Conservation (phyloP, 2,329 filamentous ascomycete species). For the Arthrobotrys iridis region DNA sequence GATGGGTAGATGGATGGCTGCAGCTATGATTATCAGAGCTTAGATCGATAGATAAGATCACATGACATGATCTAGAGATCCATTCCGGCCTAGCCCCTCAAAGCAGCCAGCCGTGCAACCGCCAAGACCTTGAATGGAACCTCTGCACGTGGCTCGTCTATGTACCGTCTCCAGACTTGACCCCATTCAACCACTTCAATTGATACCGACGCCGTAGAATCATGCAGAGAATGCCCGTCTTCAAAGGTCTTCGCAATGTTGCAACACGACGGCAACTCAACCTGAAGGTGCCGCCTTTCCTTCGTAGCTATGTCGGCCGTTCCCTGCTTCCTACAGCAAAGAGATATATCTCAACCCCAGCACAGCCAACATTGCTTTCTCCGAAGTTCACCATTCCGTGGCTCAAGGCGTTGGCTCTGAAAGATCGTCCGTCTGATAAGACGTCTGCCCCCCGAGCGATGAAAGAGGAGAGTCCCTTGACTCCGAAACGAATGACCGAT, state of each 20-base stretch:
- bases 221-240: constrained; percentile 9
- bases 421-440: not conserved
- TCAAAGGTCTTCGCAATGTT: not conserved
- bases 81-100: not conserved
- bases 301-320: not conserved
- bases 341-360: constrained; percentile 35
- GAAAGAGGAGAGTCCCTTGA: constrained; percentile 67
- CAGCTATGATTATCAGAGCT: not conserved
- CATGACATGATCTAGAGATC: not conserved
- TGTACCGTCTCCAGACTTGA: not conserved
- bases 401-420: constrained; percentile 45
- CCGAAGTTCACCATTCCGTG: constrained; percentile 48
- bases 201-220: not conserved
- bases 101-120: not conserved
- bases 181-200: not conserved
- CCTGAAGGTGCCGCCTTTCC: not conserved
- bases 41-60: constrained; percentile 14
- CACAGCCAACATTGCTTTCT: constrained; percentile 41
- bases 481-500: constrained; percentile 75
- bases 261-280: not conserved
- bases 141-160: constrained; percentile 1
- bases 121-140: not conserved
- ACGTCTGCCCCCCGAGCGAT: not conserved
- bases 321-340: not conserved
- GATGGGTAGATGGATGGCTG: too few relatives aligned